Percentiles rank a stretch among this genome's conserved stretches.
phyloP scores from a whole-genome alignment of 371 early-diverging fungal species.

The Conidiobolus coronatus region DNA sequence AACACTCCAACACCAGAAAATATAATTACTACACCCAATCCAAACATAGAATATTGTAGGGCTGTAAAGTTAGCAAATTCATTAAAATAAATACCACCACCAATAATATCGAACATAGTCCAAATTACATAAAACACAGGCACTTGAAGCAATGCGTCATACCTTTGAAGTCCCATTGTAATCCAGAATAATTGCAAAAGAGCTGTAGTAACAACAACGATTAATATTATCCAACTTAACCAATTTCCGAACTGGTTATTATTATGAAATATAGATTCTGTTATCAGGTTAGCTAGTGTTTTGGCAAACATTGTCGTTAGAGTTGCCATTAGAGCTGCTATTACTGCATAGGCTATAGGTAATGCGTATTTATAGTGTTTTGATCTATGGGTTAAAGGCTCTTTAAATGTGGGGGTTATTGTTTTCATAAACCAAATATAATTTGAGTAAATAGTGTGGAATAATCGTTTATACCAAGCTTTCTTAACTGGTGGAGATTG shows the following conservation, averaged over 20 bases:
- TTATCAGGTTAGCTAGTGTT: constrained; percentile 49
- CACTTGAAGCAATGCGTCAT: constrained; percentile 66
- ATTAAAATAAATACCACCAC: constrained; percentile 58
- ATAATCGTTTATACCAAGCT: background rate
- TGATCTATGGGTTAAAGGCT: constrained; percentile 7
- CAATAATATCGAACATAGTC: constrained; percentile 43
- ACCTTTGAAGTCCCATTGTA: constrained; percentile 54
- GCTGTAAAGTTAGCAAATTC: constrained; percentile 47
- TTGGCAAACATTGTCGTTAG: constrained; percentile 70
- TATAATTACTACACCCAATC: constrained; percentile 37
- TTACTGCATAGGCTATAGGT: constrained; percentile 35
- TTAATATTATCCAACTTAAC: constrained; percentile 43
- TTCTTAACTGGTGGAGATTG: constrained; percentile 4
- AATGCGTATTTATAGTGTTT: constrained; percentile 16
- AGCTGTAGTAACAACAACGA: constrained; percentile 47
- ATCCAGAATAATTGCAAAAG: constrained; percentile 63
- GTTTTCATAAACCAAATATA: no score
- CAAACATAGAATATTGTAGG: constrained; percentile 37
- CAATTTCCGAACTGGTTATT: constrained; percentile 45
- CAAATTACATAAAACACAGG: constrained; percentile 70
- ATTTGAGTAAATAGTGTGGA: background rate
- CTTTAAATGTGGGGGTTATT: background rate
- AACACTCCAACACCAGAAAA: constrained; percentile 43
- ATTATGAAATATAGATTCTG: constrained; percentile 30
- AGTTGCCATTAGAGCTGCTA: constrained; percentile 59